These are phyloP conservation scores for Vanrija sp. DNA, from an alignment of 1,284 basidiomycete species.

Conservation along the genomic window DNA sequence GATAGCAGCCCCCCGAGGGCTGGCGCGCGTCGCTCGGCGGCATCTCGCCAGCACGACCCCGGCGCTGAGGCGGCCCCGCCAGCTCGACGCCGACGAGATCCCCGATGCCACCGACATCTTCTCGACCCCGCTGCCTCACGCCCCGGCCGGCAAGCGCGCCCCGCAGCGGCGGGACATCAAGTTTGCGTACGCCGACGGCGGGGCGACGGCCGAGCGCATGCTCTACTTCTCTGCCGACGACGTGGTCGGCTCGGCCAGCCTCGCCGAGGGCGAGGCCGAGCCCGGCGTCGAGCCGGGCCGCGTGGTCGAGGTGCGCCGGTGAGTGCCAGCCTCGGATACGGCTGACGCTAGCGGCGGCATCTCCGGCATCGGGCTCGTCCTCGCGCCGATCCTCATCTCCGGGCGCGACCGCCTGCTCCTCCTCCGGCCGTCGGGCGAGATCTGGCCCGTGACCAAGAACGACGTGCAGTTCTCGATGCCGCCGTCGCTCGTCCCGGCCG, in stretches of 20 bases:
- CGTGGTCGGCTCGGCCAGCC: background rate
- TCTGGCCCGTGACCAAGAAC: constrained; percentile 36
- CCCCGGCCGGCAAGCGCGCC: background rate
- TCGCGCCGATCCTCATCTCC: constrained; percentile 27
- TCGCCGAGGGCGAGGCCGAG: constrained; percentile 10
- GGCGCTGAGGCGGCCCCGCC: background rate
- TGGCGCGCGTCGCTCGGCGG: background rate
- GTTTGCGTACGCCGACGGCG: background rate
- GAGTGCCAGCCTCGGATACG: constrained; percentile 15
- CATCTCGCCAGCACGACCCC: background rate
- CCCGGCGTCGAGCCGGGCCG: constrained; percentile 31
- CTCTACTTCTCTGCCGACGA: constrained; percentile 7
- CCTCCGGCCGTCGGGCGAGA: constrained; percentile 36
- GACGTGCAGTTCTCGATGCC: constrained; percentile 48
- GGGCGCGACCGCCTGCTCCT: constrained; percentile 32
- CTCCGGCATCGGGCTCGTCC: constrained; percentile 31
- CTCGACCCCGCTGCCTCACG: background rate
- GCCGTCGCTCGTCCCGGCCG: constrained; percentile 22
- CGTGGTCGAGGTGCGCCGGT: constrained; percentile 40
- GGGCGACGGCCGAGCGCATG: constrained; percentile 7
- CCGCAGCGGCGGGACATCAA: constrained; percentile 2
- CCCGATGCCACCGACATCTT: no score
- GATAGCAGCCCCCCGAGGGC: background rate
- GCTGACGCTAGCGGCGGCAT: constrained; percentile 13
- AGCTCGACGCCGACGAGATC: no score